Percentiles rank a stretch among this genome's conserved stretches.
These are phyloP conservation scores for Volvox reticuliferus DNA, from an alignment of 139 green algal genomes.

Conservation along the genomic window DNA sequence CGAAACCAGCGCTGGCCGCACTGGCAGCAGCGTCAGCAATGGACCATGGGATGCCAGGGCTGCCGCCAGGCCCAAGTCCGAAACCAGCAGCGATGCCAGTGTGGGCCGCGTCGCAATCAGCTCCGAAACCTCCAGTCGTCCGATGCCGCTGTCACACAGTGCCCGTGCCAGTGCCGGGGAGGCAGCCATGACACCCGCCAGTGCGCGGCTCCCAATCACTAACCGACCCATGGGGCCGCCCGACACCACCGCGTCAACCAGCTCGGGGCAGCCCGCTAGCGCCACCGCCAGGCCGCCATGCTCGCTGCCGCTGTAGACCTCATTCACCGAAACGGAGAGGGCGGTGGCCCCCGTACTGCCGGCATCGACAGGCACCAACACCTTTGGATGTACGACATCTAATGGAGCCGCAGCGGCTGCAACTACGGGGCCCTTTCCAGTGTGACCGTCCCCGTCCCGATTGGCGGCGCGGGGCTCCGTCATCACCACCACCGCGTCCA, in stretches of 20 bases:
- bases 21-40: constrained; percentile 10
- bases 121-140: background rate
- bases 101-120: background rate
- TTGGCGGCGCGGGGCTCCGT: too few species aligned
- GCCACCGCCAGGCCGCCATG: constrained; percentile 15
- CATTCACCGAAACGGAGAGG: background rate
- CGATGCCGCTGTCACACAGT: background rate
- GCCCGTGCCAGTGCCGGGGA: background rate
- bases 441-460: too few species aligned
- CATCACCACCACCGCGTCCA: too few species aligned
- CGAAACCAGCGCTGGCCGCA: background rate
- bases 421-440: too few species aligned
- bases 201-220: background rate
- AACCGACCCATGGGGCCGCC: background rate
- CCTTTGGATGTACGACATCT: background rate
- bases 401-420: too few species aligned
- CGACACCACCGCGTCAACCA: constrained; percentile 20
- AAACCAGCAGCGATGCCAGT: background rate
- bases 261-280: constrained; percentile 1
- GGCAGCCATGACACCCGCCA: constrained; percentile 9
- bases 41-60: background rate
- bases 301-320: background rate
- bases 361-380: background rate
- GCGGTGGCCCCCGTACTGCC: background rate
- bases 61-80: background rate